Evolutionary conservation across 805 yeast genomes (phyloP), one percentile per base, ranked within the genome.

Genomic region (Ogataea trehaloabstinens): DNA sequence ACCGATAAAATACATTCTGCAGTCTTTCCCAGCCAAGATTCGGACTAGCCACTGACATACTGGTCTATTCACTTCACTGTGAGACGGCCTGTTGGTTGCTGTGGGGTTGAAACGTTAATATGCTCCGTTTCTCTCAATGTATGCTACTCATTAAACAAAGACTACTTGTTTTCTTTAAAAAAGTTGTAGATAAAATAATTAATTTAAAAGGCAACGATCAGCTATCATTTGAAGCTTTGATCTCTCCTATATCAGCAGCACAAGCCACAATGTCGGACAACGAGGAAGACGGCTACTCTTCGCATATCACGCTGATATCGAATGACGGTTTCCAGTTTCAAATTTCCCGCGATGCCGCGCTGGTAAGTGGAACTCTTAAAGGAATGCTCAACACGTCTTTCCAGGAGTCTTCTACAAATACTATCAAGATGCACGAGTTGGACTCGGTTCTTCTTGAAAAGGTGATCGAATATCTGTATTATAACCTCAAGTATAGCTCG

Each of bases 391-490:
- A 51, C 38, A 73, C 70, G 0, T 63, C 80, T 36, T 77, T 74
- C 66, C 76, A 64, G 66, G 95, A 77, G 68, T 78, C 72, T 25
- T 71, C 67, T 47, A 80, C 61, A 52, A 84, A 64, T 28, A 68
- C 67, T 31, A 78, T 88, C 31, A 66, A 58, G 17, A 55, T 82
- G 6, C 70, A 70, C 52, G 87, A 82, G 44, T 76, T 89, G 61
- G 85, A 84, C 42, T 83, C 85, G 0, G 74, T 74, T 24, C 71
- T 89, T 16, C 65, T 93, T 31, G 85, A 80, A 46, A 85, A 87
- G 51, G 81, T 91, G 8, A 83, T 86, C 29, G 97, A 91, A 51
- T 91, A 93, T 52, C 63, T 91, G 24, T 80, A 85, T 56, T 90
- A 85, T 56, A 79, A 85, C 51, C 59, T 72, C 42, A 82, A 85